Base-by-base conservation (phyloP, 345 rosid genomes). In the Reutealis trisperma region DNA sequence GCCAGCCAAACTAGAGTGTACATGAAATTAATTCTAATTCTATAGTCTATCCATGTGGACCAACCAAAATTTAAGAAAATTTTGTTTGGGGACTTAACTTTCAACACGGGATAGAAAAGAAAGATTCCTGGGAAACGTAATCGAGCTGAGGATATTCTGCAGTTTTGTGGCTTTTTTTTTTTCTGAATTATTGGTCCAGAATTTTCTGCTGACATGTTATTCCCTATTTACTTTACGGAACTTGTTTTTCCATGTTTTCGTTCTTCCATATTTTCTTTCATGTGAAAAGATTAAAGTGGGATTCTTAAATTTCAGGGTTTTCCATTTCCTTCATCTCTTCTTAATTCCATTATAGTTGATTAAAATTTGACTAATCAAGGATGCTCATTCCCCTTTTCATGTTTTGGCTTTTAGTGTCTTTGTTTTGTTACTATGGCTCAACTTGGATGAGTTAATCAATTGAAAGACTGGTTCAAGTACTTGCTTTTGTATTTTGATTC, bases 91-190 rank as follows among this genome's bases (percentile, higher is more conserved):
- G 19, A 15, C 44, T 5, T 63, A 14, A 63, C 44, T 49, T 41
- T 24, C 52, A 42, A n/a, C 27, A 18, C n/a, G 2, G 4, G 8
- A 69, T 19, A n/a, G 24, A 12, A 34, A 69, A 67, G 44, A 67
- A 25, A 76, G 67, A 76, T 55, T 67, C 67, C 54, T 42, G 72
- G 63, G 63, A 30, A n/a, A 44, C 27, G 52, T 42, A 67, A 67
- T 47, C 72, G 52, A 55, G 54, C 66, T 59, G 19, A 12, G 79
- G 24, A 76, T 67, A 67, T 67, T 67, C 79, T 66, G 63, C 18
- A 37, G 34, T 45, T 52, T 41, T 66, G 71, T 22, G 30, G 12
- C 32, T 63, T 44, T 18, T 67, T 32, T 24, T 8, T 47, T 47
- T 65, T 21, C 24, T 44, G 52, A 42, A 41, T 42, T 66, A 66